Base-by-base conservation (phyloP, 108 stramenopile species). In the Cyclotella distinguenda region DNA sequence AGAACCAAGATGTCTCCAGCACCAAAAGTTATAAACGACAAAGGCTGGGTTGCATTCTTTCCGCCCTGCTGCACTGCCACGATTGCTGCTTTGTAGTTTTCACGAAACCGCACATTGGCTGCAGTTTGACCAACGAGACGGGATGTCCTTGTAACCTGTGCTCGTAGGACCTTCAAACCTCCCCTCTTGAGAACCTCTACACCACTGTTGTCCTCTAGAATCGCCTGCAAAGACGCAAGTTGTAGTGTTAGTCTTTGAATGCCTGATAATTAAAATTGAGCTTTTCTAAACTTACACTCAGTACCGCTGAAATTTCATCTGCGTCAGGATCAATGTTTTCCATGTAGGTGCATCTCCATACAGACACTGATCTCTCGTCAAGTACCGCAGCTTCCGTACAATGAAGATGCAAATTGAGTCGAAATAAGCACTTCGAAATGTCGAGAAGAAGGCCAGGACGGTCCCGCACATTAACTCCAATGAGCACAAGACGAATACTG, bases 371-470 rank as follows among this genome's bases (percentile, higher is more conserved):
- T 34, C 92, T 70, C 11, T 46, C 47, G 18, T 54, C 55, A 47
- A 87, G 56, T 3, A 94, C 92, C 11, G 83, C 67, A 0, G 92
- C 92, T 76, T 90, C 92, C 6, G 89, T 86, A 63, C 86, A 84
- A 28, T 82, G 82, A 30, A 87, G 54, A 31, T 84, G 82, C 30
- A 94, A 50, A 34, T 75, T 74, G 6, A 90, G 49, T 16, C 67
- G 51, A n/a, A 76, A 46, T 0, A 94, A 53, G 21, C 78, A 84
- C 39, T 78, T 74, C 5, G 91, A 92, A 49, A 92, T 87, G 46
- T 86, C 86, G 31, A 84, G 46, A 16, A 92, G 69, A 7, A 92
- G 57, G 6, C 91, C 86, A 55, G 71, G 71, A 22, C 71, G 49
- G 44, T 78, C 71, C 12, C 43, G 28, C 11, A 66, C 45, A 74